Evolutionary conservation across 768 basidiomycete genomes (phyloP).

Genomic region (Boletus tomentosulus): DNA sequence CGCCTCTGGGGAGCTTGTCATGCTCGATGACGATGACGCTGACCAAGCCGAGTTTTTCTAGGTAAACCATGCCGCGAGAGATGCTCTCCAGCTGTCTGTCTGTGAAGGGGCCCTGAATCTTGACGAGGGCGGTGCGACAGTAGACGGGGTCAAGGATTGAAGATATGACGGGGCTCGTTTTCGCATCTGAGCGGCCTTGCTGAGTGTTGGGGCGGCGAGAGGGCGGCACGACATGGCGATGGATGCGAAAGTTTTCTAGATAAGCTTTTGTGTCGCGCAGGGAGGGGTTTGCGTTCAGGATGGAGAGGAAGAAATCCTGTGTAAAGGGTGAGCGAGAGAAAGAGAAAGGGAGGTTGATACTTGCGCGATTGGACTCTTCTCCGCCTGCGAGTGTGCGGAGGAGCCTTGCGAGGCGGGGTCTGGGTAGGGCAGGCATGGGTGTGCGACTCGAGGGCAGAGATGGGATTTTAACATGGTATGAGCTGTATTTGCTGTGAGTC

Average conservation of each 20-base stretch:
- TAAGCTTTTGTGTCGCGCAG: slow-evolving; percentile 87
- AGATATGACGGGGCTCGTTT: slow-evolving; percentile 52
- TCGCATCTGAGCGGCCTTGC: slow-evolving; percentile 28
- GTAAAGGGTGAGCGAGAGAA: slow-evolving; percentile 7
- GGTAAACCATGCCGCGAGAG: slow-evolving; percentile 86
- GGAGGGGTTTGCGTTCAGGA: slow-evolving; percentile 90
- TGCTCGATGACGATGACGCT: slow-evolving; percentile 94
- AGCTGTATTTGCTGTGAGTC: slow-evolving; percentile 28
- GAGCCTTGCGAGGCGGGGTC: slow-evolving; percentile 19
- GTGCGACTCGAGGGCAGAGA: background rate
- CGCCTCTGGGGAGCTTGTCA: slow-evolving; percentile 66
- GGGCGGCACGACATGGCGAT: slow-evolving; percentile 18
- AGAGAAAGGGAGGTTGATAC: slow-evolving; percentile 10
- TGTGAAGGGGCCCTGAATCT: slow-evolving; percentile 93
- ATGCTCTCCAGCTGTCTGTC: slow-evolving; percentile 93
- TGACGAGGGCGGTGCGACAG: slow-evolving; percentile 89
- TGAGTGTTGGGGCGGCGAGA: slow-evolving; percentile 14
- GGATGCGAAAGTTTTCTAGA: slow-evolving; percentile 81
- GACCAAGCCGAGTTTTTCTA: slow-evolving; percentile 93
- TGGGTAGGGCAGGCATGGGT: background rate
- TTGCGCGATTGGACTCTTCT: slow-evolving; percentile 41
- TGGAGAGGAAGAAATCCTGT: slow-evolving; percentile 95
- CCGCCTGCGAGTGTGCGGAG: slow-evolving; percentile 2
- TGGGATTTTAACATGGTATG: slow-evolving; percentile 24
- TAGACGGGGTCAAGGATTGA: slow-evolving; percentile 83